Evolutionary conservation across 257 asterid genomes (phyloP).

Genomic region (Solanum rostratum): DNA sequence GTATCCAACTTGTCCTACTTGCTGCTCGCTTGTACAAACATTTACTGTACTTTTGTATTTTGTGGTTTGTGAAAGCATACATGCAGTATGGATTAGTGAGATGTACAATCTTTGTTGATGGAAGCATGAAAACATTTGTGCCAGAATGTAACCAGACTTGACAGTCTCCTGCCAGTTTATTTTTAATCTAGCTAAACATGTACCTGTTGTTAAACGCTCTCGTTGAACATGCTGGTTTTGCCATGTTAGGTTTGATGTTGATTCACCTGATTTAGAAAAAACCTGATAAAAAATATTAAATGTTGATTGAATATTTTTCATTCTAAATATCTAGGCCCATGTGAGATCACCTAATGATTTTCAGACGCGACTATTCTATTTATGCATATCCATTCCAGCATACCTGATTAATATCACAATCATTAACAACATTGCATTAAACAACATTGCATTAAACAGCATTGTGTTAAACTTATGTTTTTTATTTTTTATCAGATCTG

Average conservation of each 20-base stretch:
- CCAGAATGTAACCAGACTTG: not conserved
- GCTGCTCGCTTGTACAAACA: not conserved
- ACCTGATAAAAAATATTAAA: not conserved
- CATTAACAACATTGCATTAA: no score
- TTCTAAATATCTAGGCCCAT: not conserved
- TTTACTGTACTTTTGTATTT: not conserved
- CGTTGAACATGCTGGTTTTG: not conserved
- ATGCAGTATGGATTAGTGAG: not conserved
- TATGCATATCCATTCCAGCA: not conserved
- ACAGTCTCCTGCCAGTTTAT: not conserved
- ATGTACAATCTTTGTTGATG: not conserved
- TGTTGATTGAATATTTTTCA: not conserved
- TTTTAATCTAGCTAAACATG: not conserved
- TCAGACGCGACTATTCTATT: not conserved
- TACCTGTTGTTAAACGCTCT: not conserved
- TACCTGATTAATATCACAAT: not conserved
- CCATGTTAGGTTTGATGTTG: not conserved
- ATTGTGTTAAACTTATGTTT: not conserved
- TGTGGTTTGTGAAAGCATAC: not conserved
- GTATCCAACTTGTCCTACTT: not conserved
- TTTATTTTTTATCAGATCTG: conserved; percentile 48
- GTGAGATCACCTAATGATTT: not conserved
- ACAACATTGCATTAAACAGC: no score
- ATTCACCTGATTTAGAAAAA: not conserved
- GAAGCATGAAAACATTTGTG: not conserved